phyloP scores from a whole-genome alignment of 140 eudicot species.

The Anethum foeniculum region DNA sequence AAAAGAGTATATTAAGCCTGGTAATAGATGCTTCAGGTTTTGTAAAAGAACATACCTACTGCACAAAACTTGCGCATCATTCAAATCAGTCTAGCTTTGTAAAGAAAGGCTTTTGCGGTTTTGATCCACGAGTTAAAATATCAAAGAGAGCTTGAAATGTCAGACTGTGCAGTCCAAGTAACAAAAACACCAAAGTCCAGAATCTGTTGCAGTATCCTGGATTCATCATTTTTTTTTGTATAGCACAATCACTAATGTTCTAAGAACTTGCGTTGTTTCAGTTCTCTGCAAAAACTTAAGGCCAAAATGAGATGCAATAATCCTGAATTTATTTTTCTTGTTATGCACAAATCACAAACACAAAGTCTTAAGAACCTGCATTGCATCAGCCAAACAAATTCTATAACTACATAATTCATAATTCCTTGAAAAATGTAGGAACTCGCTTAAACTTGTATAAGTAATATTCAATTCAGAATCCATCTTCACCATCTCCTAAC shows the following conservation, averaged over 20 bases:
- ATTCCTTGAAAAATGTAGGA: background rate
- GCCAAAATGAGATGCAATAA: background rate
- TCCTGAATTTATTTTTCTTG: background rate
- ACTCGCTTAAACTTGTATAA: background rate
- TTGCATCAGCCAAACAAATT: background rate
- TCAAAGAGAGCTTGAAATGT: background rate
- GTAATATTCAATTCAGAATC: slow-evolving; percentile 40
- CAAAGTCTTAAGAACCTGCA: background rate
- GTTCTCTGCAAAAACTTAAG: background rate
- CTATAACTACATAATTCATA: background rate
- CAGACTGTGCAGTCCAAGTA: background rate
- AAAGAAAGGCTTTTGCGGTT: background rate
- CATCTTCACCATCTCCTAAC: slow-evolving; percentile 78
- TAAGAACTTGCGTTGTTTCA: background rate
- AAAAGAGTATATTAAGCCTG: background rate
- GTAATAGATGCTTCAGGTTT: background rate
- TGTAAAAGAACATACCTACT: background rate
- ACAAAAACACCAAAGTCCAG: background rate
- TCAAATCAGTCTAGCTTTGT: background rate
- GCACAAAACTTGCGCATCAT: background rate
- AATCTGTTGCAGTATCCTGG: background rate
- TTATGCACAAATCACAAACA: background rate
- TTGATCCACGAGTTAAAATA: background rate
- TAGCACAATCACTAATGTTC: background rate
- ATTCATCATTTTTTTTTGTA: background rate